Base-by-base conservation (phyloP, 805 yeast genomes). In the Priceomyces medius region DNA sequence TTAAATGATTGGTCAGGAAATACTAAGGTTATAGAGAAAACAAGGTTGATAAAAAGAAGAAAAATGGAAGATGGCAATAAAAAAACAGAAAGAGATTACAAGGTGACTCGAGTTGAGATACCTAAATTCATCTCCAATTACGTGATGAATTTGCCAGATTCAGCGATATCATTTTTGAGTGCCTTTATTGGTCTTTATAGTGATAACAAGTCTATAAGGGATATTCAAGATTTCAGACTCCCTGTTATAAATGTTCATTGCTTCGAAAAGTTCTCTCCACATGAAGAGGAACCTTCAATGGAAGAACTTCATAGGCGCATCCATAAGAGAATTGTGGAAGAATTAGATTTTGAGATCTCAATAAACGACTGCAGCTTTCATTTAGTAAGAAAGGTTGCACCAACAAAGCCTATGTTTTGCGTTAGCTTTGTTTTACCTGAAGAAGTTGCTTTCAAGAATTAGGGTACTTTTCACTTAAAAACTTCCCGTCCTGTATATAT, bases 351-450 rank as follows among this genome's bases (percentile, higher is more conserved):
- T 51, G 68, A 76, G 0, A 63, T 79, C 7, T 74, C 79, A 0
- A 66, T 79, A 10, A 71, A 71, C 3, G 58, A 66, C 0, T 63
- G 85, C 28, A 55, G 64, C 0, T 85, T 91, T 63, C 98, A 91
- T 55, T 67, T 84, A 49, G 99, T 93, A 7, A 80, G 99, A 58
- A 83, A 82, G 59, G 99, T 93, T 6, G 91, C 99, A 1, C 99
- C 99, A 3, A 88, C 97, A 4, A 93, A 93, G 58, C 91, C 91
- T 24, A 93, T 93, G 99, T 90, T 79, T 59, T 88, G 97, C 64
- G 85, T 88, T 3, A 72, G 89, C 5, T 90, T 90, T 63, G 61
- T 63, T 53, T 71, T 93, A 23, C 95, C 95, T 0, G 73, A 71
- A 50, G 79, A 74, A 43, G 80, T 83, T 40, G 88, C 85, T 6